Evolutionary conservation across 2,329 filamentous ascomycete species (phyloP).

Genomic region (Chlorencoelia australis): DNA sequence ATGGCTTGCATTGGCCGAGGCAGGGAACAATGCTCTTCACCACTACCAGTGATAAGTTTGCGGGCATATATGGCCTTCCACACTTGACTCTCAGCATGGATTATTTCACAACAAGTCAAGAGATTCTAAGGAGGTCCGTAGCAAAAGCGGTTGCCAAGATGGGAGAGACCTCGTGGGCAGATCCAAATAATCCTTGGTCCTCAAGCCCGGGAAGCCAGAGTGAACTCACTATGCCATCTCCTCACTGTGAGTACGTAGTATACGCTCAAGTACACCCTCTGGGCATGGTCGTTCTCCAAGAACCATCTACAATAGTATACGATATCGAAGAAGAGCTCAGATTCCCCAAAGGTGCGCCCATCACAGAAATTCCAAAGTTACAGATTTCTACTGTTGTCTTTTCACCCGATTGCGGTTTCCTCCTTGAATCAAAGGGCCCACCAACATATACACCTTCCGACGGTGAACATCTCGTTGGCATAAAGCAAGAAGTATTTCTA

Average conservation of each 20-base stretch:
- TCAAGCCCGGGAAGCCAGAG: constrained; percentile 53
- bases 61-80: constrained; percentile 82
- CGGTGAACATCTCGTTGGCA: constrained; percentile 45
- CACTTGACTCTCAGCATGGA: constrained; percentile 59
- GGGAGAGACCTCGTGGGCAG: constrained; percentile 42
- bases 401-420: constrained; percentile 59
- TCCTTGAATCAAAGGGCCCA: constrained; percentile 54
- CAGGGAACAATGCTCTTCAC: constrained; percentile 71
- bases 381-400: constrained; percentile 54
- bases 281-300: constrained; percentile 16
- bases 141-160: constrained; percentile 56
- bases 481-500: constrained; percentile 51
- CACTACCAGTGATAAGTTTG: constrained; percentile 88
- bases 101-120: constrained; percentile 46
- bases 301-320: constrained; percentile 25
- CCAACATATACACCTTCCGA: constrained; percentile 42
- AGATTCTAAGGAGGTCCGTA: constrained; percentile 64
- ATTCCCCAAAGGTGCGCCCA: constrained; percentile 48
- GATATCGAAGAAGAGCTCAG: constrained; percentile 50
- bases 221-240: constrained; percentile 48
- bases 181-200: constrained; percentile 65
- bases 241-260: constrained; percentile 81
- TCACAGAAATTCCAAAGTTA: constrained; percentile 42
- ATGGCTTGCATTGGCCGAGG: constrained; percentile 79
- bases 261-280: constrained; percentile 63